These are phyloP conservation scores for Cyclotella cryptica DNA, from an alignment of 108 stramenopile genomes.

Conservation along the genomic window DNA sequence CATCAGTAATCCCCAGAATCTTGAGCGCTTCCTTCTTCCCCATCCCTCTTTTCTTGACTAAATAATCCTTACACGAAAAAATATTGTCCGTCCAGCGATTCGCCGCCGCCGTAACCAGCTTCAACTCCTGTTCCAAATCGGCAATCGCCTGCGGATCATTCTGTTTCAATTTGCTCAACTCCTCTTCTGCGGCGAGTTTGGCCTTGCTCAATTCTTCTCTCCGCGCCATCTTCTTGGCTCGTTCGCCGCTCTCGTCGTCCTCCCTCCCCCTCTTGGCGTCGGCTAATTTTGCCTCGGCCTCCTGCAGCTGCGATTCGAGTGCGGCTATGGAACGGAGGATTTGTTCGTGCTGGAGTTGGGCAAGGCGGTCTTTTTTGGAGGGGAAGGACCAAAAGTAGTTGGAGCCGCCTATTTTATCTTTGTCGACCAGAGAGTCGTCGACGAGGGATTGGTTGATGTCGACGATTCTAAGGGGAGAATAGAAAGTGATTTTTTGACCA, in stretches of 20 bases:
- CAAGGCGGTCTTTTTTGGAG: constrained; percentile 78
- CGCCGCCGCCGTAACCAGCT: constrained; percentile 75
- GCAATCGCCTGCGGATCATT: constrained; percentile 91
- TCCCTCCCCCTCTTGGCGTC: constrained; percentile 90
- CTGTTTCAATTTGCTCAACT: constrained; percentile 78
- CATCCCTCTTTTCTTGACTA: constrained; percentile 94
- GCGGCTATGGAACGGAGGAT: constrained; percentile 58
- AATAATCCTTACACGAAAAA: constrained; percentile 79
- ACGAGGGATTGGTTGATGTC: constrained; percentile 82
- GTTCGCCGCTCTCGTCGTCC: constrained; percentile 34
- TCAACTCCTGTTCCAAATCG: constrained; percentile 77
- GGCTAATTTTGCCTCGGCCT: constrained; percentile 71
- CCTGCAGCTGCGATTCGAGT: constrained; percentile 35
- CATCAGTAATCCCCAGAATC: constrained; percentile 68
- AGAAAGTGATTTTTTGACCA: background rate
- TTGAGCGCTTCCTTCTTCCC: constrained; percentile 79
- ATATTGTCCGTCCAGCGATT: constrained; percentile 96
- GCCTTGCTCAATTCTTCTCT: constrained; percentile 56
- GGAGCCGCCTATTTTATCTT: constrained; percentile 93
- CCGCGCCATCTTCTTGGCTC: constrained; percentile 74
- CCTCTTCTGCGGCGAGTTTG: constrained; percentile 38
- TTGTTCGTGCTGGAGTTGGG: constrained; percentile 68
- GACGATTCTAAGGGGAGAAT: constrained; percentile 47
- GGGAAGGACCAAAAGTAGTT: constrained; percentile 96
- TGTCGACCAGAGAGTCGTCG: constrained; percentile 87